These are phyloP conservation scores for Croton setiger DNA, from an alignment of 441 rosid species.

Conservation along the genomic window DNA sequence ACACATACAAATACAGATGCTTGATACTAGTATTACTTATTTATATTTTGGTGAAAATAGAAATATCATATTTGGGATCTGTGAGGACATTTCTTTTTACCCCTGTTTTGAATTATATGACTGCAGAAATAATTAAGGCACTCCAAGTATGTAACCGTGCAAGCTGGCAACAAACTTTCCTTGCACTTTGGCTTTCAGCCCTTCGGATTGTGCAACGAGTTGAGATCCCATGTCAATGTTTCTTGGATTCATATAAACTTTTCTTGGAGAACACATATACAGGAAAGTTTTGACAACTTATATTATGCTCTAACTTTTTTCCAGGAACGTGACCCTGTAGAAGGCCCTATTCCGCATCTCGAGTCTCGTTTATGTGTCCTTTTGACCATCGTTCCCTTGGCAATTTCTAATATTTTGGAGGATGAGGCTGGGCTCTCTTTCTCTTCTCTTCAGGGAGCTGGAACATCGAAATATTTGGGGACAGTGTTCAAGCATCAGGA, in stretches of 20 bases:
- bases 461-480: constrained; percentile 26
- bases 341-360: constrained; percentile 70
- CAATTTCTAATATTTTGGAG: constrained; percentile 45
- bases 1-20: background rate
- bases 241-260: constrained; percentile 6
- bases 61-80: background rate
- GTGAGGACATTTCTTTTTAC: constrained; percentile 5
- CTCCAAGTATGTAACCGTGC: constrained; percentile 51
- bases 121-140: constrained; percentile 44
- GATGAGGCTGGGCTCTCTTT: constrained; percentile 26
- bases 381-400: constrained; percentile 59
- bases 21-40: background rate
- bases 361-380: constrained; percentile 63
- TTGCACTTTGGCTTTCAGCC: constrained; percentile 72
- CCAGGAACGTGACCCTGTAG: constrained; percentile 61
- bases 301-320: constrained; percentile 14
- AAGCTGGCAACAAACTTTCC: constrained; percentile 73
- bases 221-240: constrained; percentile 29
- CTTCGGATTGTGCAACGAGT: constrained; percentile 76
- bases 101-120: constrained; percentile 17
- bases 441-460: constrained; percentile 28
- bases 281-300: constrained; percentile 11
- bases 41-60: constrained; percentile 4
- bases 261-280: background rate
- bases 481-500: constrained; percentile 24